Base-by-base conservation (phyloP, 257 asterid genomes). In the Solanum chilense region DNA sequence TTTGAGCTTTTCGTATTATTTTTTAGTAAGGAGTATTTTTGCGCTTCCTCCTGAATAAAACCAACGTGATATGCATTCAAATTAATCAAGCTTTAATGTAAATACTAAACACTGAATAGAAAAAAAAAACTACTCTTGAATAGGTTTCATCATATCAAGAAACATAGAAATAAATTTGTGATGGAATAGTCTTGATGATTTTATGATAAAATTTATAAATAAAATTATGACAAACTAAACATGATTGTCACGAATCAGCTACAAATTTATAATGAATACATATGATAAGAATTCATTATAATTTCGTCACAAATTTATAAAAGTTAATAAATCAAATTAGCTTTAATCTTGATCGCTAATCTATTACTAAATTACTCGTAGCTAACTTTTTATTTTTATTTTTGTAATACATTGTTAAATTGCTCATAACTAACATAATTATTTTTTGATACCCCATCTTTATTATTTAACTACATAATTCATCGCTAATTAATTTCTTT, bases 1-100 rank as follows among this genome's bases (percentile, higher is more conserved):
- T 56, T 56, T 0, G 2, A 56, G 12, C 25, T 7, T 7, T 20
- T 7, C 5, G 3, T 56, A 56, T 52, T 6, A 1, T 3, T 52
- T 52, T 20, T 56, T 56, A 4, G 0, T 18, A 56, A 25, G 4
- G 0, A 52, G 23, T 1, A 0, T 0, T 49, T 15, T 15, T 49
- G 3, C 11, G 62, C n/a, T 56, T 56, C 11, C 64, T 18, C 64
- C 12, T 20, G 12, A 56, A 56, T 56, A 12, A 0, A 20, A 11
- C 12, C 64, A 18, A 56, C 25, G 0, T 11, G 5, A 0, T 3
- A 56, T 7, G 3, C 1, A 56, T 56, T 3, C 5, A 20, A 56
- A 56, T 20, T 56, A 56, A 20, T 56, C 0, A 0, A 4, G 5
- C 1, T 56, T 56, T 20, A 56, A 56, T 20, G 12, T 3, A 56